Conservation (phyloP, 495 filamentous ascomycete species). For the Annulohypoxylon nitens region DNA sequence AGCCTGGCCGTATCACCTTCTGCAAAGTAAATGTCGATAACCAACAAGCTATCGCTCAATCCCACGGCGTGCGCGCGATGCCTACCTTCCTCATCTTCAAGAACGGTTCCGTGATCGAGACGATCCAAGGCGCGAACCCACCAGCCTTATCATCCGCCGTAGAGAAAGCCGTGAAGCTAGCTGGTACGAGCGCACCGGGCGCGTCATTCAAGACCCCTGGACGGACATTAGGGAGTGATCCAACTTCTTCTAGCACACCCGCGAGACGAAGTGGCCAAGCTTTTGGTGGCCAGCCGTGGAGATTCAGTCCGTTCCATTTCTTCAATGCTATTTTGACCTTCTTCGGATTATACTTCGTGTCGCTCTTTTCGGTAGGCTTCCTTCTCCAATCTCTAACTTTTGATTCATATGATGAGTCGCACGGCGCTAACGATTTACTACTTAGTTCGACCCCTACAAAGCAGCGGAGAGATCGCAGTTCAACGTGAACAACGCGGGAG, state of each 20-base stretch:
- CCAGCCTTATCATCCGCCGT: constrained; percentile 79
- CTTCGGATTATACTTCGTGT: constrained; percentile 70
- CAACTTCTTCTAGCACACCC: constrained; percentile 20
- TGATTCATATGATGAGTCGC: not conserved
- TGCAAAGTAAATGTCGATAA: constrained; percentile 73
- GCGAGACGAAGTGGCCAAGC: constrained; percentile 46
- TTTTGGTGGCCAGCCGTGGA: constrained; percentile 54
- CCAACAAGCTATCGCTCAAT: constrained; percentile 66
- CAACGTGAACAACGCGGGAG: constrained; percentile 64
- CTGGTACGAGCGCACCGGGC: constrained; percentile 61
- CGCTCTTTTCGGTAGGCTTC: constrained; percentile 65
- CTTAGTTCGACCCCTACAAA: constrained; percentile 73
- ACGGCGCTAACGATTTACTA: constrained; percentile 17
- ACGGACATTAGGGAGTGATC: constrained; percentile 52
- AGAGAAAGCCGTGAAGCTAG: constrained; percentile 75
- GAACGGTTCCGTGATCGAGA: constrained; percentile 75
- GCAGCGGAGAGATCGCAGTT: constrained; percentile 74
- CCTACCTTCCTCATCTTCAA: constrained; percentile 93
- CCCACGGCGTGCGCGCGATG: constrained; percentile 72
- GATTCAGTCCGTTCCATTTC: constrained; percentile 56
- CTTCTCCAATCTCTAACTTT: not conserved
- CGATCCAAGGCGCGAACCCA: constrained; percentile 83
- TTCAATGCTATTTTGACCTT: constrained; percentile 66
- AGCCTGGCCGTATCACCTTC: constrained; percentile 68
- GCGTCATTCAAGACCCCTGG: constrained; percentile 58